Base-by-base conservation (phyloP, 2,329 filamentous ascomycete species). In the Neofusicoccum laricinum region DNA sequence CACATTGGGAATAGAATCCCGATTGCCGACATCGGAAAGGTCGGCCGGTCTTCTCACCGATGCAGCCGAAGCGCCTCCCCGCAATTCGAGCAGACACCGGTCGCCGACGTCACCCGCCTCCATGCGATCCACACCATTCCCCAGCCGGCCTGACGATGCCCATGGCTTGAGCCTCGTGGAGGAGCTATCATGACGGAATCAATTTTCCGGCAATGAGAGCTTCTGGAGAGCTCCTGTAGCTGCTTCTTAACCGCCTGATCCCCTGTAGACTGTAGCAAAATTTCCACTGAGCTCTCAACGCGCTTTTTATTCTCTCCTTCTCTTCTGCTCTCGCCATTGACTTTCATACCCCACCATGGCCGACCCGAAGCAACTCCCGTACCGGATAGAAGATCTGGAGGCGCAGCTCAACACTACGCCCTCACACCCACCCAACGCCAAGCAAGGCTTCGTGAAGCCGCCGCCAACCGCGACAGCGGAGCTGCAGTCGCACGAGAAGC, bases 401-500 rank as follows among this genome's bases (percentile, higher is more conserved):
- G 61, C 49, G 40, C 49, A 53, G 48, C 43, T 63, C 48, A 55
- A 21, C 61, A 63, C 36, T 65, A 73, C 76, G 66, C 41, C 61
- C 36, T 62, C 59, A 15, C 36, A 62, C 41, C 55, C 55, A 36
- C 55, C 55, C 14, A 15, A 21, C 30, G 55, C 55, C 25, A 34
- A 46, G 40, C 53, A 58, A 46, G 67, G 73, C 30, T 75, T 72
- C 66, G 58, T 69, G 45, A 70, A 73, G 49, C 72, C 72, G 25
- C 70, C 72, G 21, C 72, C 73, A 15, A 68, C 66, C n/a, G 65
- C 66, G 2, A 73, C 71, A 30, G 66, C 67, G 63, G 71, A 72
- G 65, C 71, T 70, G 65, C 68, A 71, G 57, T 67, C 68, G 45
- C 70, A 73, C 66, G 49, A 36, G n/a, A 82, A 80, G 71, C 80